A percentile compares a stretch with the other conserved stretches of the same genome.
phyloP scores from a whole-genome alignment of 169 alveolate genomes.

The Eimeria necatrix region DNA sequence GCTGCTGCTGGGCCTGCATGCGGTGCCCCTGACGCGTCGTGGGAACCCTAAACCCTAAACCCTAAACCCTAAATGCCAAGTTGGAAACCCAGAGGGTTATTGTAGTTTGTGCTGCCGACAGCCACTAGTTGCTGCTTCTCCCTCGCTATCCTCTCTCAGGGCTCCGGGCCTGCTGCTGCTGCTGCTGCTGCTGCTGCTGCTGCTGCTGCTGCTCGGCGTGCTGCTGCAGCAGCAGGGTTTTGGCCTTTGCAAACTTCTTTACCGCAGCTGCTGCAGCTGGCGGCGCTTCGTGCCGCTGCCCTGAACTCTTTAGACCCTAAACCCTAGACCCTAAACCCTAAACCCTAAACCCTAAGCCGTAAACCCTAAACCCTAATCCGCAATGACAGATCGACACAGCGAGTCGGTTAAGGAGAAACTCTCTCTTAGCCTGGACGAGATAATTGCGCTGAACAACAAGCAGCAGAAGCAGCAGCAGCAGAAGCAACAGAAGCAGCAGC shows the following conservation, averaged over 20 bases:
- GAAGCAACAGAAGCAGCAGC: conserved; percentile 44
- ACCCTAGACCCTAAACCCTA: neutral
- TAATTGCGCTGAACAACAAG: conserved; percentile 46
- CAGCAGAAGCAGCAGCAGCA: conserved; percentile 74
- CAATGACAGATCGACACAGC: conserved; percentile 64
- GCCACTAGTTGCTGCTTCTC: neutral
- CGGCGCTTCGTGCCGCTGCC: neutral
- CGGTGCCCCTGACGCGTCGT: neutral
- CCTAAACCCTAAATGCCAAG: conserved; percentile 14
- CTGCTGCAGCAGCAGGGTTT: conserved; percentile 51
- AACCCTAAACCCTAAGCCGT: conserved; percentile 28
- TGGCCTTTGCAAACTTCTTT: neutral
- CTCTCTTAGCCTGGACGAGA: conserved; percentile 54
- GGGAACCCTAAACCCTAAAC: conserved; percentile 20
- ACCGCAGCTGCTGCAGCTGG: neutral
- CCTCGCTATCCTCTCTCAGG: neutral
- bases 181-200: neutral
- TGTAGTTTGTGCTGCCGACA: neutral
- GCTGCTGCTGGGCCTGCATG: neutral
- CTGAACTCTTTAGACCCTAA: too few species aligned
- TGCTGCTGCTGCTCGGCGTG: neutral
- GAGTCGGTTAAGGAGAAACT: conserved; percentile 53
- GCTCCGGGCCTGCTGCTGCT: neutral
- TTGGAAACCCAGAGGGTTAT: neutral
- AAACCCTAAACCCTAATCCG: conserved; percentile 29